phyloP scores from a whole-genome alignment of 2,329 filamentous ascomycete species.

The Xylaria sp. region DNA sequence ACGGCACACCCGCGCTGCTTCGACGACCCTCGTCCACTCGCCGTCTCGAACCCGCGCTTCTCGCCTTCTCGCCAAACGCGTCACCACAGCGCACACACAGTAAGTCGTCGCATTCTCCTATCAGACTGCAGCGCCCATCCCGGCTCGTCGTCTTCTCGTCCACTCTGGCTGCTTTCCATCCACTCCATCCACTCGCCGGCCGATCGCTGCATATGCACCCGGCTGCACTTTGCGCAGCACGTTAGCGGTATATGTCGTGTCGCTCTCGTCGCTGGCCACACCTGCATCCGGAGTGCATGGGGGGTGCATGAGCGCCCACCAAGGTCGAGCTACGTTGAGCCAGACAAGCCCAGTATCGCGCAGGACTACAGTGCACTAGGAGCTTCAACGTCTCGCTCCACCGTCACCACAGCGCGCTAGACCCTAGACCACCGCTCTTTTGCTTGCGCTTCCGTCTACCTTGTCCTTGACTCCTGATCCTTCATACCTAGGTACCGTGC shows the following conservation, averaged over 20 bases:
- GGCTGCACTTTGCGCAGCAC: constrained; percentile 21
- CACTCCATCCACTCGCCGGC: constrained; percentile 40
- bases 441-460: constrained; percentile 40
- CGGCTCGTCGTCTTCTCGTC: constrained; percentile 34
- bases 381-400: constrained; percentile 37
- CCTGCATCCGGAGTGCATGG: constrained; percentile 48
- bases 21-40: constrained; percentile 43
- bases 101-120: constrained; percentile 40
- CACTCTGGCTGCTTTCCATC: background rate
- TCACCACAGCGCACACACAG: constrained; percentile 37
- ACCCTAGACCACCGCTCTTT: constrained; percentile 31
- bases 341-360: constrained; percentile 21
- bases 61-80: constrained; percentile 46
- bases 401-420: constrained; percentile 24
- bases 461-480: constrained; percentile 36
- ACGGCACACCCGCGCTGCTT: constrained; percentile 39
- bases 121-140: constrained; percentile 42
- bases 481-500: background rate
- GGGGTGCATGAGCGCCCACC: constrained; percentile 45
- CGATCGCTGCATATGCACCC: constrained; percentile 53
- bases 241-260: constrained; percentile 48
- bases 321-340: constrained; percentile 36
- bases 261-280: constrained; percentile 49
- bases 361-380: background rate
- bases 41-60: constrained; percentile 42